Evolutionary conservation across 2,329 filamentous ascomycete genomes (phyloP), one percentile per base, ranked within the genome.

Genomic region (Apiospora kogelbergensis): DNA sequence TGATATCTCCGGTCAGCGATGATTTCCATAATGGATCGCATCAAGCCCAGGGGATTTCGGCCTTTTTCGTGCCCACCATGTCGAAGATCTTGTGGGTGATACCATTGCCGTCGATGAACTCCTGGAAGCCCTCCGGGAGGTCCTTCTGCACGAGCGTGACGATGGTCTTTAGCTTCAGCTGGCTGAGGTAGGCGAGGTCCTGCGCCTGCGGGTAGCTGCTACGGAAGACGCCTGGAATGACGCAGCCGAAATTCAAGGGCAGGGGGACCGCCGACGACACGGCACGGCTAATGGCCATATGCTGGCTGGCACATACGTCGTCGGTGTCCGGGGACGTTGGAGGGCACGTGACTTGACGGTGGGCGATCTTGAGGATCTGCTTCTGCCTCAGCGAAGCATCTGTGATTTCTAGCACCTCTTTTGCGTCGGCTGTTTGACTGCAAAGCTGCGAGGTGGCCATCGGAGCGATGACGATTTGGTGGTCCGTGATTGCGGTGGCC

Each of bases 1-100:
- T 96, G 90, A 71, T 97, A 94, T 42, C 84, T 81, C 65, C 86
- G 86, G 76, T 97, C 88, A 67, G 95, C 84, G 48, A 95, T 86
- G 53, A 95, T 82, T 15, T 87, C 83, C 30, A 97, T 84, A 63
- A 95, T 93, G 9, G 88, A 83, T 71, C 87, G 85, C 86, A 97
- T 93, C 33, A 90, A 89, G 60, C 84, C 80, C 9, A 88, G 77
- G 91, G 88, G 44, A 93, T 93, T 10, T 86, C 85, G 68, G 91
- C 85, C 74, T 95, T 94, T 80, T 98, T 97, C 73, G 97, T 97
- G n/a, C 94, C 92, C 71, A 90, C 88, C 84, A 98, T 92, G 73
- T 91, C 87, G 75, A 97, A 91, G 53, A 93, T 85, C 72, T 90
- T 83, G 74, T 97, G 93, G 60, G 85, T 85, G 75, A 97, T 95